A percentile compares a stretch with the other conserved stretches of the same genome.
Conservation (phyloP, 495 filamentous ascomycete genomes). For the Neurospora sp. region DNA sequence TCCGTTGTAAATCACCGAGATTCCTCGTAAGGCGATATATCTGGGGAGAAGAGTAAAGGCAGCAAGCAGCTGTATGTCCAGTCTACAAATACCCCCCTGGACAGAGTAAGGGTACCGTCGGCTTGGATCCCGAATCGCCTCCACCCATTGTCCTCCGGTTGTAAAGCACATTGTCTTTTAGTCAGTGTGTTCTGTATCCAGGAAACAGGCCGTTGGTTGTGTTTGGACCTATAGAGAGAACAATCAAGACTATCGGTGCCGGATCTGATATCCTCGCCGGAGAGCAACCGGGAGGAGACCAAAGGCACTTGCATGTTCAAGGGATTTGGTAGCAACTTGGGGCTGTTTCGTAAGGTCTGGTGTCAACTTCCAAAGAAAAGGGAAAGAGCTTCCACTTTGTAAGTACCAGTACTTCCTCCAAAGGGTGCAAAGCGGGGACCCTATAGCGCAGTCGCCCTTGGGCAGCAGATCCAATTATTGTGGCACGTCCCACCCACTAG, state of each 20-base stretch:
- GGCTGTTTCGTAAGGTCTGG: neutral
- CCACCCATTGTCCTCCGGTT: neutral
- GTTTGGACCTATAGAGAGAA: neutral
- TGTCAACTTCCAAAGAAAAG: neutral
- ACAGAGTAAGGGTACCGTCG: neutral
- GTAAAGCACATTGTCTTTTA: neutral
- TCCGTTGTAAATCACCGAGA: neutral
- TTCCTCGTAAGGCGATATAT: neutral
- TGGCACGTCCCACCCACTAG: neutral
- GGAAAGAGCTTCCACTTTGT: conserved; percentile 2
- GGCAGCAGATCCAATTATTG: conserved; percentile 11
- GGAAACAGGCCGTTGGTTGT: neutral
- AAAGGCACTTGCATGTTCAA: neutral
- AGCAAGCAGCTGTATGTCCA: neutral
- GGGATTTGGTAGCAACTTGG: neutral
- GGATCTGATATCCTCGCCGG: neutral
- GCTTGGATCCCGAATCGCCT: neutral
- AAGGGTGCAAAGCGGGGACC: conserved; percentile 13
- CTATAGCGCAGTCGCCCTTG: conserved; percentile 18
- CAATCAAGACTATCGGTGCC: neutral
- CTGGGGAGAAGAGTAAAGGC: neutral
- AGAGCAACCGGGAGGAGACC: neutral
- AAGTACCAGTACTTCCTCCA: neutral
- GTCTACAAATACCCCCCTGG: neutral
- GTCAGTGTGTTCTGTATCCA: neutral